phyloP scores from a whole-genome alignment of 2,329 filamentous ascomycete species.

The Penicillium glabrum region DNA sequence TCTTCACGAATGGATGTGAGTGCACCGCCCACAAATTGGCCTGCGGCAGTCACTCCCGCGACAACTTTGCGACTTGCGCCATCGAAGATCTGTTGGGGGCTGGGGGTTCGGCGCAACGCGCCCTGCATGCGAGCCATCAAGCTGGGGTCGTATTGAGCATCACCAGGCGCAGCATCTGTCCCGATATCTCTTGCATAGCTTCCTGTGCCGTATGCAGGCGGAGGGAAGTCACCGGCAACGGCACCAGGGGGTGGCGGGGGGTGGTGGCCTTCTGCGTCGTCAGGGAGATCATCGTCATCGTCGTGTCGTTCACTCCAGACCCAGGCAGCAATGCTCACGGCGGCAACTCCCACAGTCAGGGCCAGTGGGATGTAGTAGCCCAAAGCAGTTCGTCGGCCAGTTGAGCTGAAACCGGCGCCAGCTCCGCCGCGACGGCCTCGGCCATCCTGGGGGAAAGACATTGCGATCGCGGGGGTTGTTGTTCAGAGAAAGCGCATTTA shows the following conservation, averaged over 20 bases:
- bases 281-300: conserved; percentile 54
- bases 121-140: conserved; percentile 78
- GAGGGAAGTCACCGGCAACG: conserved; percentile 25
- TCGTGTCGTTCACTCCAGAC: conserved; percentile 83
- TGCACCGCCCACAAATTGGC: conserved; percentile 78
- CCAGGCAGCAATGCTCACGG: conserved; percentile 84
- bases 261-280: conserved; percentile 23
- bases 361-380: conserved; percentile 87
- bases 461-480: conserved; percentile 35
- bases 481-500: conserved; percentile 30
- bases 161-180: conserved; percentile 29
- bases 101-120: conserved; percentile 77
- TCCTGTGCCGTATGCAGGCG: conserved; percentile 27
- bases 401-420: conserved; percentile 43
- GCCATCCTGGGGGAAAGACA: conserved; percentile 42
- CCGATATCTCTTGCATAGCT: conserved; percentile 37
- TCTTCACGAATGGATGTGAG: conserved; percentile 82
- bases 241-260: conserved; percentile 26
- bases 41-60: conserved; percentile 78
- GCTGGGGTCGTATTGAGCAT: conserved; percentile 50
- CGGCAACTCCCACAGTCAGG: conserved; percentile 82
- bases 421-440: conserved; percentile 39
- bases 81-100: conserved; percentile 85
- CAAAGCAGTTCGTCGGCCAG: conserved; percentile 42
- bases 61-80: conserved; percentile 77